Conservation (phyloP, 257 asterid genomes). For the Nicotiana tabacum region DNA sequence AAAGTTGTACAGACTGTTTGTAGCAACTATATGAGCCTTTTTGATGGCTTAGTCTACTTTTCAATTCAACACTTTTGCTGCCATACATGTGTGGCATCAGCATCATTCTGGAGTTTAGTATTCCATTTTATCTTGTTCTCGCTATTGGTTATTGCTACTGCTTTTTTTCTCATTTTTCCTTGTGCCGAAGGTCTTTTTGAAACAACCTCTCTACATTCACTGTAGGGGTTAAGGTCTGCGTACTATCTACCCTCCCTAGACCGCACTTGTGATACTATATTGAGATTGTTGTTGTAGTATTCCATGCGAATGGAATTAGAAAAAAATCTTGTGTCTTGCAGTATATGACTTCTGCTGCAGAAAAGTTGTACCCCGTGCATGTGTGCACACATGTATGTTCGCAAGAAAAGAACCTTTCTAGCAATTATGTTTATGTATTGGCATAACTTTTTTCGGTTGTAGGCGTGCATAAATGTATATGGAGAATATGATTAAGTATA, state of each 20-base stretch:
- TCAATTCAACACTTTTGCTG: background rate
- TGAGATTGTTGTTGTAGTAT: too few relatives aligned
- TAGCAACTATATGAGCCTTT: background rate
- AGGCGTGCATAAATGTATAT: slow-evolving; percentile 8
- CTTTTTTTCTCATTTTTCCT: too few relatives aligned
- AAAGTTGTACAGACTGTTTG: background rate
- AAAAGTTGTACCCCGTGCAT: background rate
- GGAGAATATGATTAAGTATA: background rate
- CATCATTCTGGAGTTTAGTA: background rate
- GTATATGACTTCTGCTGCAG: background rate
- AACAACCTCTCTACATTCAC: too few relatives aligned
- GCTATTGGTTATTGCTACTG: too few relatives aligned
- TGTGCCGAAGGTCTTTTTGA: too few relatives aligned
- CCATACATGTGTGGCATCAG: background rate
- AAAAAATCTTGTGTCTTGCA: background rate
- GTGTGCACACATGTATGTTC: background rate
- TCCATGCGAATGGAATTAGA: background rate
- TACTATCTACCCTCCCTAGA: too few relatives aligned
- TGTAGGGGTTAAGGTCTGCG: too few relatives aligned
- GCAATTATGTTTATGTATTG: background rate
- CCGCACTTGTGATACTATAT: too few relatives aligned
- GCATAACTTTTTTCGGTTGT: background rate
- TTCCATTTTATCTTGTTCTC: too few relatives aligned
- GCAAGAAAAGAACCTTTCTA: background rate
- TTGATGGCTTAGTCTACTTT: background rate